Conservation (phyloP, 805 yeast genomes). For the Metschnikowia noctiluminum region DNA sequence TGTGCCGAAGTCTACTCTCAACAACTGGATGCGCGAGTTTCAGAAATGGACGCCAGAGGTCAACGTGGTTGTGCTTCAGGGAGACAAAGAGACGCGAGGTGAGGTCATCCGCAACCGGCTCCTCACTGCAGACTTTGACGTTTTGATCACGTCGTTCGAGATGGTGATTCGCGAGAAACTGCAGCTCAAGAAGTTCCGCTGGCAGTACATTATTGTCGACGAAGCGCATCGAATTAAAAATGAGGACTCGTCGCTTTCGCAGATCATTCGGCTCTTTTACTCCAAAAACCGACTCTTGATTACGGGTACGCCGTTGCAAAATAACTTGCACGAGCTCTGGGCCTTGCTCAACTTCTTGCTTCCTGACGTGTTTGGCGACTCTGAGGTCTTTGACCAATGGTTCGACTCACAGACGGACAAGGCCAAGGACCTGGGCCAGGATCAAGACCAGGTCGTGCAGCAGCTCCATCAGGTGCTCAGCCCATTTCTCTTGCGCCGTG, state of each 20-base stretch:
- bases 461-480: constrained; percentile 84
- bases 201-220: constrained; percentile 94
- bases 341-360: constrained; percentile 83
- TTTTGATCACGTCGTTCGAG: constrained; percentile 85
- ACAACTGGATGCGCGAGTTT: constrained; percentile 95
- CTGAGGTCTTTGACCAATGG: constrained; percentile 90
- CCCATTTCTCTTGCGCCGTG: constrained; percentile 85
- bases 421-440: constrained; percentile 29
- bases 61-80: constrained; percentile 78
- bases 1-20: constrained; percentile 93
- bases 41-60: constrained; percentile 96
- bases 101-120: constrained; percentile 56
- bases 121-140: constrained; percentile 79
- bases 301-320: constrained; percentile 95
- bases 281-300: constrained; percentile 81
- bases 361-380: constrained; percentile 94
- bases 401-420: constrained; percentile 56
- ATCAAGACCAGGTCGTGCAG: constrained; percentile 72
- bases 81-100: constrained; percentile 77
- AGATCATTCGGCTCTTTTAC: constrained; percentile 84
- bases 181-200: constrained; percentile 71
- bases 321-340: constrained; percentile 95
- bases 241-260: constrained; percentile 88
- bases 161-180: constrained; percentile 89
- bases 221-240: constrained; percentile 97